Percentiles rank a stretch among this genome's conserved stretches.
Evolutionary conservation across 495 filamentous ascomycete species (phyloP).

Genomic region (Symbiotaphrina buchneri): DNA sequence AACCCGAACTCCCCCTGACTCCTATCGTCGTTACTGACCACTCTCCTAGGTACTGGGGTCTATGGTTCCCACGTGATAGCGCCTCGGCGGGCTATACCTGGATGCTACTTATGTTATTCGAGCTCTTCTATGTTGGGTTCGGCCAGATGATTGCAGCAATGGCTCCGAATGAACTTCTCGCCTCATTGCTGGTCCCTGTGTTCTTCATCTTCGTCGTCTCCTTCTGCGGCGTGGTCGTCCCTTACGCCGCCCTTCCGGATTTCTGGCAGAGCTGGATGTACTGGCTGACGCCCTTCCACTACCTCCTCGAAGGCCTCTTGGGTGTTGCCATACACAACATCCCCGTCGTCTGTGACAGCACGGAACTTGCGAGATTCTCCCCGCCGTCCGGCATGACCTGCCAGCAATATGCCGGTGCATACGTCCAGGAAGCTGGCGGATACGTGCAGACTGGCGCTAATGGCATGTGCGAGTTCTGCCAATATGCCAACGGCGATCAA

Average conservation of each 20-base stretch:
- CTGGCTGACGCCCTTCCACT: constrained; percentile 38
- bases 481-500: constrained; percentile 13
- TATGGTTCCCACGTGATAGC: constrained; percentile 25
- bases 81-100: constrained; percentile 32
- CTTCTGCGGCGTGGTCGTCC: constrained; percentile 42
- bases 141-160: constrained; percentile 58
- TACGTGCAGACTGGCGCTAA: constrained; percentile 12
- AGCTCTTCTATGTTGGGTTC: constrained; percentile 51
- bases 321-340: constrained; percentile 28
- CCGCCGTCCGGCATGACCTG: constrained; percentile 26
- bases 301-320: constrained; percentile 34
- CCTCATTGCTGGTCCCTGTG: constrained; percentile 40
- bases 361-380: constrained; percentile 27
- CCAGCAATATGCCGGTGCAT: constrained; percentile 18
- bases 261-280: constrained; percentile 53
- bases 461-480: constrained; percentile 15
- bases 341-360: constrained; percentile 24
- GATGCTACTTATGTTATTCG: constrained; percentile 41
- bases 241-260: constrained; percentile 24
- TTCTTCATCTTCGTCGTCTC: constrained; percentile 40
- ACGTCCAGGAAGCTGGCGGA: constrained; percentile 11
- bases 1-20: too few species aligned
- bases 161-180: constrained; percentile 47
- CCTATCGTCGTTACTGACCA: too few species aligned
- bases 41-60: constrained; percentile 28